Base-by-base conservation (phyloP, 257 asterid species). In the Solanum okadae region DNA sequence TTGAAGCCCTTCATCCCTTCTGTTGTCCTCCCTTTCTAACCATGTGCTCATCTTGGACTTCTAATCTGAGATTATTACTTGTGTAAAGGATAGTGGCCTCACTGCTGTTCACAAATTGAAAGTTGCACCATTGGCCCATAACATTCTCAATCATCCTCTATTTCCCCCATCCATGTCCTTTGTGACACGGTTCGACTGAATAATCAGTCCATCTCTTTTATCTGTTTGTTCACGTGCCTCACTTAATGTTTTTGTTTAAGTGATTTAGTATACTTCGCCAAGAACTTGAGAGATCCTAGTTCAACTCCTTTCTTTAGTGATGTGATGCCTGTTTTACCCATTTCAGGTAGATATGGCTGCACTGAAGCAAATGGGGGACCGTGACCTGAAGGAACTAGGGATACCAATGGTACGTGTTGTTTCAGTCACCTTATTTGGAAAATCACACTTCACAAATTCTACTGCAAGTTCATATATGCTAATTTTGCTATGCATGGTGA, bases 341-440 rank as follows among this genome's bases (percentile, higher is more conserved):
- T 85, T 89, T 90, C 93, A 95, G 98, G 93, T 95, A 56, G 98
- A 95, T 88, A 93, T 95, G 95, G 91, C 91, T 72, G 94, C 91
- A 75, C 81, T 94, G 93, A 95, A 87, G 91, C 98, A 94, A 91
- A 94, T 94, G 95, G 94, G 95, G 65, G 98, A 95, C 82, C 49
- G 67, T 8, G 98, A 94, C 90, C 93, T 94, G 29, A 95, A 94
- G 91, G 98, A 94, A 88, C 44, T 95, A 91, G 98, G 98, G 76
- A 92, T 95, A 87, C 98, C 98, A 37, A 93, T 93, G 96, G 98
- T 95, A 95, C 12, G 42, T 67, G 27, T 31, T 18, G 72, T 87
- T 76, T 83, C 56, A 40, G 38, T 81, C 29, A 29, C 22, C 86
- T 81, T 75, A 33, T 46, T 22, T 77, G 37, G 79, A 40, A 68